Conservation (phyloP, 1,284 basidiomycete species). For the Naganishia liquefaciens region DNA sequence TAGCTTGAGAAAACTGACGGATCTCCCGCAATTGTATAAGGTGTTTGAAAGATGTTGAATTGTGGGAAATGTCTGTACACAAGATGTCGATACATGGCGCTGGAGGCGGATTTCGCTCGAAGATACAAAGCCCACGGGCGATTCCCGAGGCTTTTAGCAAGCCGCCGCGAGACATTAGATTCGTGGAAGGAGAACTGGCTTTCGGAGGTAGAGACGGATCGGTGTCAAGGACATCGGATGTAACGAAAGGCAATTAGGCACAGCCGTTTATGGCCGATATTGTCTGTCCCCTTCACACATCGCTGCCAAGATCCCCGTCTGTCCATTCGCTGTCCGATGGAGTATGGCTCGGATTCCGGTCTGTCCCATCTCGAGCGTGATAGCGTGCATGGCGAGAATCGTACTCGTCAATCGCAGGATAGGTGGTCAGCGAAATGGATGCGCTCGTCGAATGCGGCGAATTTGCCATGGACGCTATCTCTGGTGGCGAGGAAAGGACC, state of each 20-base stretch:
- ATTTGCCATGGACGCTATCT: conserved; percentile 8
- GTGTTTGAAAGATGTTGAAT: conserved; percentile 85
- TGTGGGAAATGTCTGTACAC: too few species aligned
- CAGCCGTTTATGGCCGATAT: too few species aligned
- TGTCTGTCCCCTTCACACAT: too few species aligned
- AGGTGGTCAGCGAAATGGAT: conserved; percentile 11
- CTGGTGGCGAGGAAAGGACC: background rate
- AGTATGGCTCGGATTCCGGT: background rate
- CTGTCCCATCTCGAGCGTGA: background rate
- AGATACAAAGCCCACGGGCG: too few species aligned
- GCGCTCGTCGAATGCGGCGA: conserved; percentile 14
- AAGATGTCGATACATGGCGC: too few species aligned
- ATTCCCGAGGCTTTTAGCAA: too few species aligned
- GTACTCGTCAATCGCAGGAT: conserved; percentile 21
- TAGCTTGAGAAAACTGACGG: conserved; percentile 82
- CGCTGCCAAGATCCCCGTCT: conserved; percentile 19
- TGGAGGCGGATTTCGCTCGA: too few species aligned
- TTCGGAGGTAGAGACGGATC: background rate
- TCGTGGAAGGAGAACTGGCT: background rate
- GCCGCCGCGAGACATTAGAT: background rate
- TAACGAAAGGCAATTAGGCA: too few species aligned
- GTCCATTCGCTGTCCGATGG: conserved; percentile 24
- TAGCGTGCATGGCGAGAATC: background rate
- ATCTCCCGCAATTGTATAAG: conserved; percentile 81
- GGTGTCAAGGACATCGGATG: background rate